phyloP scores from a whole-genome alignment of 179 eudicot species.

The Silene coronaria region DNA sequence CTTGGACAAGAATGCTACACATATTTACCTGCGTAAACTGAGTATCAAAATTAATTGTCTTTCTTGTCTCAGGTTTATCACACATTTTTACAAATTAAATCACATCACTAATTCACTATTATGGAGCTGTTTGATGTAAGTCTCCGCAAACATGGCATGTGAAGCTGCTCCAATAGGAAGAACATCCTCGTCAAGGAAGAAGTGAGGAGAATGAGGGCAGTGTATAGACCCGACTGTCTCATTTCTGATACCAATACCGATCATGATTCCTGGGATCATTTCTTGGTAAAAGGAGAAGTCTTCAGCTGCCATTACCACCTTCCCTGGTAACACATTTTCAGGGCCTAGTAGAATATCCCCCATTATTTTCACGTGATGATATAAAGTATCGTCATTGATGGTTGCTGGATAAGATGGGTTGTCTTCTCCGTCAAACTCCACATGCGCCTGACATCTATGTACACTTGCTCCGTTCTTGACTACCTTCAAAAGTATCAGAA shows the following conservation, averaged over 20 bases:
- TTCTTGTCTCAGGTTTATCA: neutral
- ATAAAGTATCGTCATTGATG: slow-evolving; percentile 49
- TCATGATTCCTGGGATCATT: slow-evolving; percentile 66
- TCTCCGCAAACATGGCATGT: slow-evolving; percentile 58
- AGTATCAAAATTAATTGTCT: neutral
- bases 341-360: slow-evolving; percentile 55
- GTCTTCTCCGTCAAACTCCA: slow-evolving; percentile 40
- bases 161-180: slow-evolving; percentile 78
- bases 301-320: slow-evolving; percentile 79
- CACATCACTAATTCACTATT: neutral
- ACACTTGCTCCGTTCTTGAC: slow-evolving; percentile 57
- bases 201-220: slow-evolving; percentile 75
- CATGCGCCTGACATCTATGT: slow-evolving; percentile 50
- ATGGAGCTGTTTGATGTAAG: slow-evolving; percentile 35
- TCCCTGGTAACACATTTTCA: slow-evolving; percentile 32
- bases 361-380: slow-evolving; percentile 45
- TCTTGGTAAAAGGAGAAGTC: slow-evolving; percentile 89
- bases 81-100: neutral
- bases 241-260: slow-evolving; percentile 66
- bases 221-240: slow-evolving; percentile 57
- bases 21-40: neutral
- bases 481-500: slow-evolving; percentile 33
- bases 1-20: no score
- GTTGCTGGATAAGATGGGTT: slow-evolving; percentile 59
- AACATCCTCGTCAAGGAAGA: slow-evolving; percentile 78